Conservation (phyloP, 495 filamentous ascomycete genomes). For the Aspergillus taichungensis region DNA sequence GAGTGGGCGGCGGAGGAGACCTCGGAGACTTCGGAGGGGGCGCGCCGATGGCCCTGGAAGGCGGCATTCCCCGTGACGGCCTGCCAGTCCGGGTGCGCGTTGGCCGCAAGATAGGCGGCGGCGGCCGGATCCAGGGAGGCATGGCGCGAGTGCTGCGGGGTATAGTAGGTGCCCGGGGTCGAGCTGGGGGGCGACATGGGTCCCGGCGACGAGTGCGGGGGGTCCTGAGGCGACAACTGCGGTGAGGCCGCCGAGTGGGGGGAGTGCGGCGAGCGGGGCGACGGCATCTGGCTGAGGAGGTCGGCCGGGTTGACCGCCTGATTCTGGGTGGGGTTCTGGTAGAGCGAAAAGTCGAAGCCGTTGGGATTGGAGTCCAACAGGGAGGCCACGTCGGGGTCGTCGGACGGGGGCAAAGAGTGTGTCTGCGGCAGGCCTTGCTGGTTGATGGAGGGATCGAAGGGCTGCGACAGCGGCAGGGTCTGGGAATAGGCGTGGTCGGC, state of each 20-base stretch:
- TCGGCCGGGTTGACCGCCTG: conserved; percentile 53
- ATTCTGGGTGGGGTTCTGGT: conserved; percentile 27
- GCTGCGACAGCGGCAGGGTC: conserved; percentile 28
- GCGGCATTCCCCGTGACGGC: conserved; percentile 50
- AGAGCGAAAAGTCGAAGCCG: conserved; percentile 35
- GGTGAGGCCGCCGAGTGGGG: conserved; percentile 64
- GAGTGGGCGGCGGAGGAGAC: conserved; percentile 75
- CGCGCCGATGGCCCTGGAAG: conserved; percentile 70
- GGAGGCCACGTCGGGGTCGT: conserved; percentile 23
- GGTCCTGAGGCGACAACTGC: conserved; percentile 58
- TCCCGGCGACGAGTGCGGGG: conserved; percentile 37
- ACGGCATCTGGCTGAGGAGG: conserved; percentile 63
- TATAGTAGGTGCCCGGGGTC: conserved; percentile 45
- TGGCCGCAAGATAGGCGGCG: conserved; percentile 58
- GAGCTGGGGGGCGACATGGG: conserved; percentile 45
- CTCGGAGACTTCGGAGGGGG: conserved; percentile 87
- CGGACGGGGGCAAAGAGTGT: conserved; percentile 10
- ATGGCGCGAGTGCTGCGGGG: conserved; percentile 63
- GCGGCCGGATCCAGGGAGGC: conserved; percentile 73
- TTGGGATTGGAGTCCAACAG: conserved; percentile 27
- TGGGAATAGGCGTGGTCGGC: conserved; percentile 25
- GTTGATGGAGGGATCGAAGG: conserved; percentile 28
- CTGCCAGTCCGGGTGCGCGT: conserved; percentile 55
- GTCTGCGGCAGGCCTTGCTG: conserved; percentile 26
- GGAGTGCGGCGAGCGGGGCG: conserved; percentile 58